Evolutionary conservation across 2,329 filamentous ascomycete species (phyloP), one percentile per base, ranked within the genome.

Genomic region (Colletotrichum orbiculare): DNA sequence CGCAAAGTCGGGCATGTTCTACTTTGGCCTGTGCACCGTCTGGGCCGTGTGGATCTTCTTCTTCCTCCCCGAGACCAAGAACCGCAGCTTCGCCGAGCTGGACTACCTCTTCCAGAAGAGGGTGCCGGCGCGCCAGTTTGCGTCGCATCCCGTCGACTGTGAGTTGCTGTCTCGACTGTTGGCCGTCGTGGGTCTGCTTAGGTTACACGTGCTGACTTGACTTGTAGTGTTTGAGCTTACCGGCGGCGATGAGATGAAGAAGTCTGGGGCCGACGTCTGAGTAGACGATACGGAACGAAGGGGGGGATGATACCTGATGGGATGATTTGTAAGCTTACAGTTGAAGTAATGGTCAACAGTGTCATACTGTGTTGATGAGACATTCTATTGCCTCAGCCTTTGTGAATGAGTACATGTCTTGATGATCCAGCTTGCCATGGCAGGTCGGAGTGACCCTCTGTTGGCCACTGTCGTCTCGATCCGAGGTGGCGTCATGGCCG

Each of bases 51-150:
- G 82, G 73, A 79, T 81, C 12, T 81, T 73, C 66, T 80, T 80
- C 71, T 80, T 75, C 66, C 72, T 81, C 6, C 79, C 80, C 48
- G 82, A 84, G 73, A 81, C 81, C 1, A 78, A 76, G 48, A 78
- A 80, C 11, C 76, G 79, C 52, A 79, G 75, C 2, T 78, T 82
- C 54, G 81, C 80, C 60, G 82, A 85, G 71, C 77, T 85, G 17
- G 82, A 84, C 66, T 72, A 77, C n/a, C 69, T 85, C 63, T 84
- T 85, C 70, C 75, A 81, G 57, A 73, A 69, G 53, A 74, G 71
- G 62, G 70, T 72, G 4, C 57, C 71, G 9, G 75, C 77, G 6
- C 72, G 76, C 56, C 75, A 79, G 55, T 82, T 77, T 53, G 39
- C 59, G 0, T 67, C 70, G 2, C 64, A 72, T 33, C 70, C 71